A percentile compares a stretch with the other conserved stretches of the same genome.
phyloP scores from a whole-genome alignment of 208 protist genomes.

The Trypanosoma melophagium region DNA sequence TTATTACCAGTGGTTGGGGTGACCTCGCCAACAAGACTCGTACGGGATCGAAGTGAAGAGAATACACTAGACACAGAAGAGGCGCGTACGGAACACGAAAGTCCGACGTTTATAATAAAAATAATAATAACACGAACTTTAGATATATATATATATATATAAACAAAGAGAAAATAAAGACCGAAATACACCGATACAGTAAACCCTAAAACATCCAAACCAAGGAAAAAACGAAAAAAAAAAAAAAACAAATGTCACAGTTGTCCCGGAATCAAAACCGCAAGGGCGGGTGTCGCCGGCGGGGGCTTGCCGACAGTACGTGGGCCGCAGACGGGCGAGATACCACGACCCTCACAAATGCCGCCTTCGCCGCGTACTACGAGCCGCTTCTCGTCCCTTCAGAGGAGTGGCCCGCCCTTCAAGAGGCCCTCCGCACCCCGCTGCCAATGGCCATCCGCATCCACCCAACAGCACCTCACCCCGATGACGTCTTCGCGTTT shows the following conservation, averaged over 20 bases:
- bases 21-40: no score
- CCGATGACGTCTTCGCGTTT: conserved; percentile 42
- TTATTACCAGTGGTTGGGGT: no score
- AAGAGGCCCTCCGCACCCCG: conserved; percentile 58
- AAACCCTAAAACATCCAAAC: no score
- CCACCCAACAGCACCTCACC: conserved; percentile 35
- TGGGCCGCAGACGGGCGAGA: conserved; percentile 75
- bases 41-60: no score
- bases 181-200: no score
- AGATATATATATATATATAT: neutral
- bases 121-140: no score
- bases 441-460: conserved; percentile 78
- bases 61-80: no score
- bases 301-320: conserved; percentile 26
- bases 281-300: conserved; percentile 48
- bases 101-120: no score
- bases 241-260: conserved; percentile 4
- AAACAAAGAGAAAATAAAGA: no score
- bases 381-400: conserved; percentile 49
- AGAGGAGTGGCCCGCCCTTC: conserved; percentile 62
- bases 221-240: neutral
- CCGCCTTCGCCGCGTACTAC: conserved; percentile 74
- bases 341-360: conserved; percentile 51
- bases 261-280: conserved; percentile 74
- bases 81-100: no score